Conservation (phyloP, 768 basidiomycete genomes). For the Suillus ampliporus region DNA sequence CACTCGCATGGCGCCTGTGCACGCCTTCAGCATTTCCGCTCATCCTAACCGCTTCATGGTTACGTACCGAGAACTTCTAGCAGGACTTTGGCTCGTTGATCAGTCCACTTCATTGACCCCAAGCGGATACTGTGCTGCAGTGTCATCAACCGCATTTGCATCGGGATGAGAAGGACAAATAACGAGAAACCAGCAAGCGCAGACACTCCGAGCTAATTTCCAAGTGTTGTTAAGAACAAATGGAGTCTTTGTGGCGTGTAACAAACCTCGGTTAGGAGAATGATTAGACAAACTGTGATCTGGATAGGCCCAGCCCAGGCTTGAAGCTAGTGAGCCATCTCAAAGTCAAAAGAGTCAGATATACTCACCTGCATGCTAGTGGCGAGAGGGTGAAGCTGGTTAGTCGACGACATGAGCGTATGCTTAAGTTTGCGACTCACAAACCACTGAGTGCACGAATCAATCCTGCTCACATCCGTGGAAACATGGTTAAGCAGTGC, state of each 20-base stretch:
- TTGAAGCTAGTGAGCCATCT: constrained; percentile 16
- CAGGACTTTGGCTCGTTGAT: constrained; percentile 65
- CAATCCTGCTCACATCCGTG: constrained; percentile 69
- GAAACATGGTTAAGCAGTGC: constrained; percentile 65
- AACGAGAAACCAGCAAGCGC: constrained; percentile 74
- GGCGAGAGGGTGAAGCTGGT: not conserved
- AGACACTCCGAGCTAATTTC: constrained; percentile 64
- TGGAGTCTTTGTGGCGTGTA: not conserved
- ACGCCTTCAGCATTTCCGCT: constrained; percentile 1
- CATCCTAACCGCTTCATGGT: not conserved
- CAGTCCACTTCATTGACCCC: constrained; percentile 64
- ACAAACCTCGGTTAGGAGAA: constrained; percentile 61
- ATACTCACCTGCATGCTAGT: constrained; percentile 47
- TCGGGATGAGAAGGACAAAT: constrained; percentile 64
- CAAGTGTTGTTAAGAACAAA: not conserved
- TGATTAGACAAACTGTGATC: constrained; percentile 60
- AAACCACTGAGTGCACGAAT: constrained; percentile 74
- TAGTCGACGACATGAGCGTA: not conserved
- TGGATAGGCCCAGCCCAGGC: constrained; percentile 78
- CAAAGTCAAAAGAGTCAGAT: not conserved
- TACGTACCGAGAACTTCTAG: constrained; percentile 62
- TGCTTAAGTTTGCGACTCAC: constrained; percentile 43
- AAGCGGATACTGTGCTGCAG: constrained; percentile 59
- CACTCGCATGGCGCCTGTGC: constrained; percentile 65
- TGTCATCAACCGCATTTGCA: constrained; percentile 69